Base-by-base conservation (phyloP, 1,284 basidiomycete species). In the Marasmius tenuissimus region DNA sequence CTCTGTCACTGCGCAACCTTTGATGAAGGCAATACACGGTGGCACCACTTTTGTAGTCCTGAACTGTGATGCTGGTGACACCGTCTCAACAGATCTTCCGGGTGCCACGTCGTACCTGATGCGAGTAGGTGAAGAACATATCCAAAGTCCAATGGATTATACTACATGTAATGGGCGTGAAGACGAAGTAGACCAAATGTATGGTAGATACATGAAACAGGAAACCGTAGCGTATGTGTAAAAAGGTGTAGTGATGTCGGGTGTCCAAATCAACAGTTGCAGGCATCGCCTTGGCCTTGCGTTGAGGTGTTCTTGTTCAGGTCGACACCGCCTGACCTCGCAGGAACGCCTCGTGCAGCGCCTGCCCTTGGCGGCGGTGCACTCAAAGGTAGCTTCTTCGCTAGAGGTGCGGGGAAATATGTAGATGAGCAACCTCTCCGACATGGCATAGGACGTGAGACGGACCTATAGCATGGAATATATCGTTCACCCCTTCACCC, bases 401-500 rank as follows among this genome's bases (percentile, higher is more conserved):
- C 91, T 93, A 68, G 65, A 59, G 57, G 61, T 45, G 48, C 63
- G 47, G 16, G 61, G 58, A 34, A 61, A 61, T 51, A 67, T 60
- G 57, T 61, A 55, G 61, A 53, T 51, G 14, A n/a, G 37, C 57
- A 60, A 47, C 14, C 22, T 64, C 54, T 40, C 20, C 9, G 20
- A 47, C n/a, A n/a, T n/a, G 7, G 16, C 11, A 47, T 2, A 27
- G 33, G 61, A 47, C 58, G 51, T 59, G 47, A 35, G 12, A 76
- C 86, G 63, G 65, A 92, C 92, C 92, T 67, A 97, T 96, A 34
- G 90, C 87, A 61, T 88, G 89, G 77, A 97, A 98, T 69, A 97
- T 88, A 61, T 94, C 92, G 57, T 88, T 78, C 27, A 98, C 96
- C 64, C 94, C 94, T 63, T 95, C 91, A 47, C 96, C 94, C 38